Evolutionary conservation across 2,329 filamentous ascomycete genomes (phyloP).

Genomic region (Trichocomaceae sp.): DNA sequence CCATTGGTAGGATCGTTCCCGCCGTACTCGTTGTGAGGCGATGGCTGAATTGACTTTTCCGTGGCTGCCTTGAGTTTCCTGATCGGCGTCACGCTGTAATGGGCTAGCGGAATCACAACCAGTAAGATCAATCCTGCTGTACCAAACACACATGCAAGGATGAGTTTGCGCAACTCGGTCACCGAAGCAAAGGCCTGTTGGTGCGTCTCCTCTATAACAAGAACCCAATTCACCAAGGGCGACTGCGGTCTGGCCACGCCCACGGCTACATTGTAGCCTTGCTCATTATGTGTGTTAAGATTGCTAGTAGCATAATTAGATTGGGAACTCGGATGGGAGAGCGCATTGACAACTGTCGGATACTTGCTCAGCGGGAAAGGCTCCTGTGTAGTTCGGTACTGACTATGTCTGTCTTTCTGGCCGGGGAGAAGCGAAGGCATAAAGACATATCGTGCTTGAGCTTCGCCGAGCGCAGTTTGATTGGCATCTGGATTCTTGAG

Average conservation of each 20-base stretch:
- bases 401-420: slow-evolving; percentile 4
- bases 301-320: slow-evolving; percentile 63
- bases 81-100: slow-evolving; percentile 75
- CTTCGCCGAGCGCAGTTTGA: slow-evolving; percentile 1
- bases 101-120: slow-evolving; percentile 69
- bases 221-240: slow-evolving; percentile 68
- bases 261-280: slow-evolving; percentile 63
- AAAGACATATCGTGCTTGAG: slow-evolving; percentile 8
- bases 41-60: slow-evolving; percentile 62
- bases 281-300: slow-evolving; percentile 67
- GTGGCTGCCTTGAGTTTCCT: slow-evolving; percentile 68
- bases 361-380: slow-evolving; percentile 58
- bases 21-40: slow-evolving; percentile 22
- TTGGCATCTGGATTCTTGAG: neutral
- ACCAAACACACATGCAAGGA: slow-evolving; percentile 78
- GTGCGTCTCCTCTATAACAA: slow-evolving; percentile 70
- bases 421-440: neutral
- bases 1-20: neutral
- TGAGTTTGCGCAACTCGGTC: slow-evolving; percentile 65
- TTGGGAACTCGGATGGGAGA: slow-evolving; percentile 44
- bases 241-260: slow-evolving; percentile 68
- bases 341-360: slow-evolving; percentile 56
- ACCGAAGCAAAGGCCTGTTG: slow-evolving; percentile 72
- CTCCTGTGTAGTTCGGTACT: slow-evolving; percentile 25
- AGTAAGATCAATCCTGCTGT: slow-evolving; percentile 67